phyloP scores from a whole-genome alignment of 352 stramenopile genomes.

The Pythium guiyangense region DNA sequence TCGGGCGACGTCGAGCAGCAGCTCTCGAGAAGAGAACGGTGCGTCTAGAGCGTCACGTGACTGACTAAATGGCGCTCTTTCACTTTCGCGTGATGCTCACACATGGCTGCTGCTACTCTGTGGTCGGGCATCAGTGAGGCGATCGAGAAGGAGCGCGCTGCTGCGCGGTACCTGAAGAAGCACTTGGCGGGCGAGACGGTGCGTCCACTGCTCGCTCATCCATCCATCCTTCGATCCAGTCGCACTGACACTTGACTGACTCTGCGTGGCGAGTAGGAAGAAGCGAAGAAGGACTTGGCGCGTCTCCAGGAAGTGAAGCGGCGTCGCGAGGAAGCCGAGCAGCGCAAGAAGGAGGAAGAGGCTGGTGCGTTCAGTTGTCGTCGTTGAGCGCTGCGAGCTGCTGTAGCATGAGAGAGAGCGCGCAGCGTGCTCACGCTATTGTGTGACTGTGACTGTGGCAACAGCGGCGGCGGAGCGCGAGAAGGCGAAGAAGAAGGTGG shows the following conservation, averaged over 20 bases:
- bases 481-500: conserved; percentile 61
- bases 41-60: neutral
- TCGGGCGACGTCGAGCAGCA: conserved; percentile 48
- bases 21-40: conserved; percentile 80
- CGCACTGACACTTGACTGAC: neutral
- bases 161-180: conserved; percentile 78
- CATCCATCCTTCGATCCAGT: neutral
- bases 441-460: neutral
- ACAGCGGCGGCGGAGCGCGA: conserved; percentile 51
- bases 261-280: conserved; percentile 27
- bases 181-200: conserved; percentile 83
- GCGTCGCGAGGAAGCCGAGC: conserved; percentile 75
- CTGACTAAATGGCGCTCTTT: neutral
- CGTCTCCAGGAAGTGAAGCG: conserved; percentile 75
- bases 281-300: conserved; percentile 83
- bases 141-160: conserved; percentile 78
- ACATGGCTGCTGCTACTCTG: neutral
- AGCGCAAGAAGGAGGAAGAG: conserved; percentile 80
- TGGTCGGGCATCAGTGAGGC: conserved; percentile 37
- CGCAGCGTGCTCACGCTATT: neutral
- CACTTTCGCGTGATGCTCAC: neutral
- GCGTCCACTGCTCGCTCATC: conserved; percentile 3
- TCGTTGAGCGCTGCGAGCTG: neutral
- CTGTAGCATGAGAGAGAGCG: neutral
- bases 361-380: conserved; percentile 28